Percentiles rank a stretch among this genome's conserved stretches.
Conservation (phyloP, 1,284 basidiomycete genomes). For the Tilletia setariae region DNA sequence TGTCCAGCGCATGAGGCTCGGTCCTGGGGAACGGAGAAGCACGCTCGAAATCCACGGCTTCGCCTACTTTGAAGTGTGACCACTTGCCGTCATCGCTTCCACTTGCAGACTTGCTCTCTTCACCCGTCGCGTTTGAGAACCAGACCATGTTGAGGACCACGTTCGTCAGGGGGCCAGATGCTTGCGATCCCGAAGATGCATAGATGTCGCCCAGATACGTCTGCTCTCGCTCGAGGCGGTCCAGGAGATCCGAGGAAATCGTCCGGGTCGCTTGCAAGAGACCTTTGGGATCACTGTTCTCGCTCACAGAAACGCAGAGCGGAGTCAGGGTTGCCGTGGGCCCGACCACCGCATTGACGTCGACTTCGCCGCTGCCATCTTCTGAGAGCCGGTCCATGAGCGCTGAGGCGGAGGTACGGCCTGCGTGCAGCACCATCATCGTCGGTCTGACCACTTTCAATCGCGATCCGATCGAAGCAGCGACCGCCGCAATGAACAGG, state of each 20-base stretch:
- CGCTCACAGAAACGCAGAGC: not conserved
- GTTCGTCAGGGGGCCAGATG: not conserved
- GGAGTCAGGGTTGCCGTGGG: conserved; percentile 9
- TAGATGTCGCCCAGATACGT: conserved; percentile 2
- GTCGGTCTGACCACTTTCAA: not conserved
- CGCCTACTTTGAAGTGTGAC: conserved; percentile 31
- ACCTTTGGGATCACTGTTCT: not conserved
- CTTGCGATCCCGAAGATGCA: not conserved
- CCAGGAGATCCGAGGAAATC: not conserved
- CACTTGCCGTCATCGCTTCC: conserved; percentile 8
- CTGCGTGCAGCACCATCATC: conserved; percentile 10
- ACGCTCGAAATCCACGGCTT: conserved; percentile 26
- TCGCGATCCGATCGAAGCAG: not conserved
- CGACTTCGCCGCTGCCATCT: not conserved
- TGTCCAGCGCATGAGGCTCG: conserved; percentile 16
- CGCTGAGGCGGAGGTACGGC: not conserved
- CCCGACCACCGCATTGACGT: not conserved
- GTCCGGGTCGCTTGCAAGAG: not conserved
- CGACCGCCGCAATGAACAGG: conserved; percentile 5
- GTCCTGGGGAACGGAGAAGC: conserved; percentile 7
- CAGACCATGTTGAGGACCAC: conserved; percentile 13
- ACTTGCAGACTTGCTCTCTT: not conserved
- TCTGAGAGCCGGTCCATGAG: not conserved
- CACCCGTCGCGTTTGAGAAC: not conserved
- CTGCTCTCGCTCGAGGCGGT: conserved; percentile 7